Conservation (phyloP, 345 rosid genomes). For the Ricinus communis region DNA sequence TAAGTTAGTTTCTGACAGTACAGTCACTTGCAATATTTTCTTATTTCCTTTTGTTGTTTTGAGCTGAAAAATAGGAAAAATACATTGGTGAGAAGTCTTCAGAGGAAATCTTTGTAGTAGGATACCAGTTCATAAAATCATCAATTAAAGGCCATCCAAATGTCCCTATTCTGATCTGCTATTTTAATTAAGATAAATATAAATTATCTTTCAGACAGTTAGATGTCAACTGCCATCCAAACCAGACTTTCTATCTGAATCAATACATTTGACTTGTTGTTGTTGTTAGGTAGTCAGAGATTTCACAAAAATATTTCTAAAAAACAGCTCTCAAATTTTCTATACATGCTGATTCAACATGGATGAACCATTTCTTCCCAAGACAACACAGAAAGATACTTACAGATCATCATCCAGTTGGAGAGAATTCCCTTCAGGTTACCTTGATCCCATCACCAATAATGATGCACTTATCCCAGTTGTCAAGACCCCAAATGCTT, state of each 20-base stretch:
- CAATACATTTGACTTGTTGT: neutral
- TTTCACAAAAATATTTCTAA: neutral
- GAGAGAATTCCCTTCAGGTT: conserved; percentile 29
- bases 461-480: conserved; percentile 38
- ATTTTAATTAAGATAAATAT: no score
- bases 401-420: conserved; percentile 15
- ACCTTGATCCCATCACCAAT: conserved; percentile 34
- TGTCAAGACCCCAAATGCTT: conserved; percentile 32
- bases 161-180: no score
- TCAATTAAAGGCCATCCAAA: no score
- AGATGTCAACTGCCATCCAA: conserved; percentile 2
- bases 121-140: no score
- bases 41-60: no score
- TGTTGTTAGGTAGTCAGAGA: neutral
- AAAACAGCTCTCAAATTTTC: neutral
- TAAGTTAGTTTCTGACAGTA: no score
- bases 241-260: neutral
- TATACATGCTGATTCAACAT: conserved; percentile 18
- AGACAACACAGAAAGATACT: conserved; percentile 22
- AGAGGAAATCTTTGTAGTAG: no score
- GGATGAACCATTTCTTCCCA: conserved; percentile 46
- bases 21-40: no score
- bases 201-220: neutral
- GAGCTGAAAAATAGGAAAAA: no score
- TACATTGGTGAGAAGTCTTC: no score